These are phyloP conservation scores for Hymenoscyphus fructigenus DNA, from an alignment of 2,329 filamentous ascomycete genomes.

Conservation along the genomic window DNA sequence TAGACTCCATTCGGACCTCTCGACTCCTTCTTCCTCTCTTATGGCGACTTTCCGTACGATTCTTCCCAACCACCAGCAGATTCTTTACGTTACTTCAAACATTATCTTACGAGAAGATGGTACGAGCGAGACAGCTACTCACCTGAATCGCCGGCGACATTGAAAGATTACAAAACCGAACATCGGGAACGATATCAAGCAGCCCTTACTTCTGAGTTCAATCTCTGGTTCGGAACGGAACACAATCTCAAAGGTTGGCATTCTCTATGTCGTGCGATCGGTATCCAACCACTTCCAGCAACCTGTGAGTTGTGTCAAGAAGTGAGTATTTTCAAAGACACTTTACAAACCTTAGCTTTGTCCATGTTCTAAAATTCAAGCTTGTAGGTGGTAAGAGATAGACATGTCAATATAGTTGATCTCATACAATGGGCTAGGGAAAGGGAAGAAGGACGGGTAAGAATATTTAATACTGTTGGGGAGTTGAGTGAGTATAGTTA, in stretches of 20 bases:
- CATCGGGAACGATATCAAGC: neutral
- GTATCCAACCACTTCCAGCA: constrained; percentile 13
- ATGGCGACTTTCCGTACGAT: neutral
- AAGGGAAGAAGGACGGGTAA: constrained; percentile 2
- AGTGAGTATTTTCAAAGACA: constrained; percentile 6
- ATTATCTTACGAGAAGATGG: neutral
- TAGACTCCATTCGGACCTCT: neutral
- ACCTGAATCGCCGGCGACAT: neutral
- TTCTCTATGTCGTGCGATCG: constrained; percentile 14
- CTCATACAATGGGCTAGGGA: constrained; percentile 16
- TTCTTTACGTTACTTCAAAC: neutral
- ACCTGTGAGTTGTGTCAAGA: constrained; percentile 10
- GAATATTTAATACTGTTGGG: neutral
- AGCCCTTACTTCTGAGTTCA: neutral
- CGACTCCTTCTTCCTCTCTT: neutral
- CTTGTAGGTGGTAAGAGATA: constrained; percentile 5
- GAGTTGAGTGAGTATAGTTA: neutral
- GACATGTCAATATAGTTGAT: constrained; percentile 16
- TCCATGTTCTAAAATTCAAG: neutral
- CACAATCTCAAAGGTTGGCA: constrained; percentile 15
- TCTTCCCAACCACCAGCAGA: neutral
- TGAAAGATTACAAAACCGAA: neutral
- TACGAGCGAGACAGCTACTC: neutral
- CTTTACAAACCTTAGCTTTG: too few relatives aligned
- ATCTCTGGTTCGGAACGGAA: constrained; percentile 12